Evolutionary conservation across 805 yeast genomes (phyloP).

Genomic region (Sugiyamaella lignohabitans): DNA sequence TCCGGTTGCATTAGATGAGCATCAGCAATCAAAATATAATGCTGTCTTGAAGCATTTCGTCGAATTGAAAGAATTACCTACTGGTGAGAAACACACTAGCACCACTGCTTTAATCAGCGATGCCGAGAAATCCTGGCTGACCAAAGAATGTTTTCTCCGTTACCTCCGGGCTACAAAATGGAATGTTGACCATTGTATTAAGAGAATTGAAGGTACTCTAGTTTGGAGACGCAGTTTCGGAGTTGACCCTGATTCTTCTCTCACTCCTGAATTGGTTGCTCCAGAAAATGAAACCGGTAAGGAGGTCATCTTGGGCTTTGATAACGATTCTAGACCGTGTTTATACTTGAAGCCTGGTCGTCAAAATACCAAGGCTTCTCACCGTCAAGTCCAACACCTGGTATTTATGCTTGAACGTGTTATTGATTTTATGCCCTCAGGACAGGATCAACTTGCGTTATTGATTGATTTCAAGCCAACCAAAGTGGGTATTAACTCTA

Average conservation of each 20-base stretch:
- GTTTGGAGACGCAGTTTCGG: slow-evolving; percentile 96
- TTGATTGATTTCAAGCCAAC: slow-evolving; percentile 88
- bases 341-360: slow-evolving; percentile 88
- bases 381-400: slow-evolving; percentile 90
- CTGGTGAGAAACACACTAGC: slow-evolving; percentile 35
- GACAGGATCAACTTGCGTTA: slow-evolving; percentile 89
- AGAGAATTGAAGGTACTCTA: slow-evolving; percentile 67
- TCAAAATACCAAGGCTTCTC: slow-evolving; percentile 87
- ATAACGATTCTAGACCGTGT: slow-evolving; percentile 86
- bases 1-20: slow-evolving; percentile 41
- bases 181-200: slow-evolving; percentile 63
- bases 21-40: slow-evolving; percentile 55
- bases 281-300: slow-evolving; percentile 87
- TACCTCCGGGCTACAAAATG: slow-evolving; percentile 93
- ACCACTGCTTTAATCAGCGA: slow-evolving; percentile 35
- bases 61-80: slow-evolving; percentile 44
- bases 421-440: slow-evolving; percentile 91
- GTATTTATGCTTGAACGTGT: slow-evolving; percentile 90
- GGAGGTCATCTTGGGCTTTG: slow-evolving; percentile 85
- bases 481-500: slow-evolving; percentile 48
- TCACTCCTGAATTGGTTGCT: slow-evolving; percentile 33
- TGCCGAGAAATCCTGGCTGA: slow-evolving; percentile 84
- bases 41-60: slow-evolving; percentile 59
- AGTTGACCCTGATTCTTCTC: slow-evolving; percentile 37
- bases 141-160: slow-evolving; percentile 84